These are phyloP conservation scores for Phytophthora pini DNA, from an alignment of 352 stramenopile genomes.

Conservation along the genomic window DNA sequence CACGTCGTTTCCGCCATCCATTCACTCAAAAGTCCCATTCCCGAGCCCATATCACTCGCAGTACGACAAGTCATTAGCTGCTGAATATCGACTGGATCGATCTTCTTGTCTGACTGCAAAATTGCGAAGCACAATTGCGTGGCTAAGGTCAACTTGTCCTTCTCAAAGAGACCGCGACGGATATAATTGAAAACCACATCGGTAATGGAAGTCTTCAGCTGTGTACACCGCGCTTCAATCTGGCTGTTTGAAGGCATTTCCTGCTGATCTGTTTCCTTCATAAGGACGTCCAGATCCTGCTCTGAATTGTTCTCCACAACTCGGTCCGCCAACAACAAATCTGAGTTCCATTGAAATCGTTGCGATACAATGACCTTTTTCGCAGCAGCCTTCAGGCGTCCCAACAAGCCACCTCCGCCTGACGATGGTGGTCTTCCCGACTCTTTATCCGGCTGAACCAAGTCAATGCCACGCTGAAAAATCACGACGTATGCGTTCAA, in stretches of 20 bases:
- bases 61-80: conserved; percentile 79
- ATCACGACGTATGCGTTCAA: conserved; percentile 96
- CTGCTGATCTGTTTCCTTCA: conserved; percentile 74
- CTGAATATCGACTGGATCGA: conserved; percentile 58
- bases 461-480: conserved; percentile 95
- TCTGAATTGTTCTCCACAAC: conserved; percentile 57
- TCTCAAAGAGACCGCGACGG: conserved; percentile 93
- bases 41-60: conserved; percentile 46
- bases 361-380: conserved; percentile 87
- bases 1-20: conserved; percentile 92
- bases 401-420: conserved; percentile 47
- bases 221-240: conserved; percentile 62
- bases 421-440: conserved; percentile 11
- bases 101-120: conserved; percentile 75
- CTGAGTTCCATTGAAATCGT: conserved; percentile 88
- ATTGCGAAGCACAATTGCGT: conserved; percentile 94
- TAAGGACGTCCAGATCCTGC: conserved; percentile 65
- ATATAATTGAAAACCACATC: conserved; percentile 96
- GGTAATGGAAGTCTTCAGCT: conserved; percentile 74
- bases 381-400: conserved; percentile 78
- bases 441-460: conserved; percentile 65
- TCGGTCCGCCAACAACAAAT: conserved; percentile 79
- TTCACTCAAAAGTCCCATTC: conserved; percentile 93
- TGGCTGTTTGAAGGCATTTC: conserved; percentile 56
- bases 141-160: conserved; percentile 93